These are phyloP conservation scores for Mycosphaerella arachidis DNA, from an alignment of 2,329 filamentous ascomycete genomes.

Conservation along the genomic window DNA sequence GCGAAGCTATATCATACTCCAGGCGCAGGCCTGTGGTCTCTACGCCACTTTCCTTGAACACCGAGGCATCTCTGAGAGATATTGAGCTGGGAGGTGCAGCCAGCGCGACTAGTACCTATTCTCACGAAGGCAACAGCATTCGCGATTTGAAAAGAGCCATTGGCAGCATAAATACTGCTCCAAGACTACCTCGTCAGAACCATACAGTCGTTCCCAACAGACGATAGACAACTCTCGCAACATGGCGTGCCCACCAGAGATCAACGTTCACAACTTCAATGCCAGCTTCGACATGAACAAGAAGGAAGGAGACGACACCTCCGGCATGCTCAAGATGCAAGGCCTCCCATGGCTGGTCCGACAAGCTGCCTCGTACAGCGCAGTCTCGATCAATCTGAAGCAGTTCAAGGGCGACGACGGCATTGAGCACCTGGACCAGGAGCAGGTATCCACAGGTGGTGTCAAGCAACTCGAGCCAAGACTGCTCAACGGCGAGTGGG, in stretches of 20 bases:
- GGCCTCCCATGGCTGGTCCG: constrained; percentile 38
- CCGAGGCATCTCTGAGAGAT: constrained; percentile 1
- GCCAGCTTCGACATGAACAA: constrained; percentile 76
- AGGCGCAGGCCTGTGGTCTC: background rate
- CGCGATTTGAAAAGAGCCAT: background rate
- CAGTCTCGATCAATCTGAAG: constrained; percentile 60
- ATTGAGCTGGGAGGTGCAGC: background rate
- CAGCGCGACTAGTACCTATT: background rate
- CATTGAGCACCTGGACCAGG: constrained; percentile 39
- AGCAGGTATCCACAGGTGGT: constrained; percentile 66
- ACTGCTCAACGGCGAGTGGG: constrained; percentile 53
- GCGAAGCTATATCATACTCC: background rate
- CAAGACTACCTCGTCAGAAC: background rate
- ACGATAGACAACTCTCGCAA: background rate
- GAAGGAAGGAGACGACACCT: constrained; percentile 62
- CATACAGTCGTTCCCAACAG: background rate
- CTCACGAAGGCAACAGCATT: background rate
- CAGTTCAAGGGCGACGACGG: constrained; percentile 46
- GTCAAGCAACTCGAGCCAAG: constrained; percentile 62
- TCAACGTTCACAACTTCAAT: constrained; percentile 63
- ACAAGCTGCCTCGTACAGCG: constrained; percentile 60
- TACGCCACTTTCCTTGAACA: background rate
- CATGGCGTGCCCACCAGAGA: constrained; percentile 68
- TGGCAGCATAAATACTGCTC: background rate
- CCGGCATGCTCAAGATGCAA: constrained; percentile 62